Percentiles rank a stretch among this genome's conserved stretches.
Conservation (phyloP, 306 rosid genomes). For the Gastrolobium bilobum region DNA sequence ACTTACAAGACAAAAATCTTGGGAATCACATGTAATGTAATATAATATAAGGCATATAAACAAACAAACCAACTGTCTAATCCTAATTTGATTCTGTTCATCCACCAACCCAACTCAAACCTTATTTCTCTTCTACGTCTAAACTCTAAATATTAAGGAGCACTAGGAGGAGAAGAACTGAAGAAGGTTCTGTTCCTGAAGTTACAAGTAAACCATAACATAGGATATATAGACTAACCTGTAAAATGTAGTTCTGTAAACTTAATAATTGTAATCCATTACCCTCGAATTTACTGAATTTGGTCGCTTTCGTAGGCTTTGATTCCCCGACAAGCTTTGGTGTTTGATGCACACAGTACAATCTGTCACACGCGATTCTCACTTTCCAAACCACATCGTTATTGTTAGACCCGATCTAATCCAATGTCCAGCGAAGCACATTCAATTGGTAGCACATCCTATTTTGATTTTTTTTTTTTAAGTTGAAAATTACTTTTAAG, state of each 20-base stretch:
- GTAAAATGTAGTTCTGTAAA: conserved; percentile 22
- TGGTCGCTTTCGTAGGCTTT: conserved; percentile 44
- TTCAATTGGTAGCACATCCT: conserved; percentile 11
- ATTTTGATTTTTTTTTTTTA: too few relatives aligned
- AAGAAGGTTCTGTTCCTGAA: conserved; percentile 49
- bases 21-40: conserved; percentile 58
- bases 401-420: conserved; percentile 45
- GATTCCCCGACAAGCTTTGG: conserved; percentile 71
- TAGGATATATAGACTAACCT: not conserved
- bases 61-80: conserved; percentile 55
- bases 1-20: conserved; percentile 54
- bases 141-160: conserved; percentile 7
- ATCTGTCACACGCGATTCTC: conserved; percentile 62
- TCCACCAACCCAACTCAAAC: conserved; percentile 47
- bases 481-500: not conserved
- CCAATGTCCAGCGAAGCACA: conserved; percentile 47
- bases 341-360: conserved; percentile 54
- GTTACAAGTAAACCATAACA: conserved; percentile 39
- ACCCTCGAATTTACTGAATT: conserved; percentile 39
- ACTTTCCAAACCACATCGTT: conserved; percentile 33
- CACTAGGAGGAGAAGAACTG: not conserved
- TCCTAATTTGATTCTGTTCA: conserved; percentile 48
- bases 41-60: conserved; percentile 45
- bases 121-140: not conserved
- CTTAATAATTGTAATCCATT: conserved; percentile 10